Percentiles rank a stretch among this genome's conserved stretches.
Evolutionary conservation across 106 monocot species (phyloP).

Genomic region (Cymbidium sinense): DNA sequence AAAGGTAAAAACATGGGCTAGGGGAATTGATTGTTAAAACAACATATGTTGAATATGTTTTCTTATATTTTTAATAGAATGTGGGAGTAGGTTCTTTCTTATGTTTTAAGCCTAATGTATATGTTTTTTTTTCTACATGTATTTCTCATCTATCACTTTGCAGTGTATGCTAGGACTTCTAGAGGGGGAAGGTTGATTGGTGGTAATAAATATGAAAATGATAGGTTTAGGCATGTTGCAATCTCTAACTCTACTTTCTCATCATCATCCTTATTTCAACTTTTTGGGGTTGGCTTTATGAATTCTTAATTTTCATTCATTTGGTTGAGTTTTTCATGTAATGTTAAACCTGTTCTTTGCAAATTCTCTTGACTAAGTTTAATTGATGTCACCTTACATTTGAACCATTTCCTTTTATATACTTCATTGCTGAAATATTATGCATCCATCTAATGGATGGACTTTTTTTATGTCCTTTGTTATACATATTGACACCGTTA

Average conservation of each 20-base stretch:
- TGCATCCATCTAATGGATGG: too few relatives aligned
- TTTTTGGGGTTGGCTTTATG: too few relatives aligned
- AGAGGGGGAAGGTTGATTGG: not conserved
- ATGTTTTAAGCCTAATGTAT: not conserved
- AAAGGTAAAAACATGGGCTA: too few relatives aligned
- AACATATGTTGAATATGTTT: not conserved
- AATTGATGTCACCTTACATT: not conserved
- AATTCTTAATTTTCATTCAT: not conserved
- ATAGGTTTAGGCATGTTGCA: not conserved
- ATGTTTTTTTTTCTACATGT: not conserved
- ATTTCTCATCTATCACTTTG: not conserved
- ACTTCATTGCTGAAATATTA: not conserved
- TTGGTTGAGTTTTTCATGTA: not conserved
- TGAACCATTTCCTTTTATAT: not conserved
- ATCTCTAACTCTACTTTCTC: not conserved
- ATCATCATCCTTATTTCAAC: not conserved
- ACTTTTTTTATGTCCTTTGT: too few relatives aligned
- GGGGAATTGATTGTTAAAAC: not conserved
- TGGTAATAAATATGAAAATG: not conserved
- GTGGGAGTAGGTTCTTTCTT: not conserved
- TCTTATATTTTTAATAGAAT: not conserved
- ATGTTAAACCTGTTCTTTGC: not conserved
- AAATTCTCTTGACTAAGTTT: not conserved
- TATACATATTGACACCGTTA: too few relatives aligned
- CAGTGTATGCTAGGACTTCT: not conserved